These are phyloP conservation scores for Penicillium sp. DNA, from an alignment of 2,329 filamentous ascomycete species.

Conservation along the genomic window DNA sequence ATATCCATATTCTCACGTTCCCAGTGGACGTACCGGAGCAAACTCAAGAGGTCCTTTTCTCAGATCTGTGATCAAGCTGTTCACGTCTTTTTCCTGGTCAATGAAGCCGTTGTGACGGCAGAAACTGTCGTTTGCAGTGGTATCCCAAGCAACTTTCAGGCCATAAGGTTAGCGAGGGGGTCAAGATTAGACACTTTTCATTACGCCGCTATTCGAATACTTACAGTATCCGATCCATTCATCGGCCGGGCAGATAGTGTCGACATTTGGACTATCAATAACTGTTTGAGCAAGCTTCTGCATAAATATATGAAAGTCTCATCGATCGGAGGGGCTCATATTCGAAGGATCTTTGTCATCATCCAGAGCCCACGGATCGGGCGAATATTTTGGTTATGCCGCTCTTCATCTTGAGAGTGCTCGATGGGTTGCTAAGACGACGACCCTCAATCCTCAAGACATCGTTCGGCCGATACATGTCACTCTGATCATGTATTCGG, in stretches of 20 bases:
- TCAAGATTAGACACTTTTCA: neutral
- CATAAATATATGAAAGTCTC: conserved; percentile 21
- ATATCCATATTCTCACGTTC: too few relatives aligned
- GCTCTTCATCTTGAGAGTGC: conserved; percentile 21
- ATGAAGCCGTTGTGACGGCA: conserved; percentile 22
- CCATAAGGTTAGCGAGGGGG: neutral
- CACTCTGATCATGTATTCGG: conserved; percentile 15
- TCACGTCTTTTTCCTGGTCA: conserved; percentile 24
- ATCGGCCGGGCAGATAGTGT: conserved; percentile 13
- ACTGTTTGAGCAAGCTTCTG: conserved; percentile 19
- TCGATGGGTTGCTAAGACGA: conserved; percentile 24
- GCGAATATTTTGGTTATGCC: conserved; percentile 21
- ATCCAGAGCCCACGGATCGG: conserved; percentile 20
- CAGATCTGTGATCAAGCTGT: conserved; percentile 19
- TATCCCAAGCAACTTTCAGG: conserved; percentile 18
- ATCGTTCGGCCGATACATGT: conserved; percentile 25
- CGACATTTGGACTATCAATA: conserved; percentile 13
- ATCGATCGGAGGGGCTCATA: conserved; percentile 23
- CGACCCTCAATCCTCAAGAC: conserved; percentile 18
- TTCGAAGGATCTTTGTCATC: conserved; percentile 25
- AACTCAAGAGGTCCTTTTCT: conserved; percentile 22
- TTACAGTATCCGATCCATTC: conserved; percentile 20
- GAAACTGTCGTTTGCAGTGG: conserved; percentile 19
- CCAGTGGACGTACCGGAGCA: conserved; percentile 10
- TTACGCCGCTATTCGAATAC: neutral